Conservation (phyloP, 2,329 filamentous ascomycete genomes). For the Sporothrix humicola region DNA sequence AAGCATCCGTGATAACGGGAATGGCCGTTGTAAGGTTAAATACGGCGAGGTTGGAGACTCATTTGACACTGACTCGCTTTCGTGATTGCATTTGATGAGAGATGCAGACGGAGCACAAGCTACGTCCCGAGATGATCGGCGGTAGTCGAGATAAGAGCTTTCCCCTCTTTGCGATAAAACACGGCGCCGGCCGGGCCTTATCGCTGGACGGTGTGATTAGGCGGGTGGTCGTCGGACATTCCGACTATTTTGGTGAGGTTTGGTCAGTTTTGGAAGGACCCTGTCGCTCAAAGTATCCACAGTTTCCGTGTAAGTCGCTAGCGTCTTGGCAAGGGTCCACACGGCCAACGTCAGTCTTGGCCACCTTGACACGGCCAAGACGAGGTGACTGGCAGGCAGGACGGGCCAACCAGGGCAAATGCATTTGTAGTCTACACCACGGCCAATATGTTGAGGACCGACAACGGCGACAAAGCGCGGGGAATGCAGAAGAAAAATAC, state of each 20-base stretch:
- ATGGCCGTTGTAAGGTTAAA: neutral
- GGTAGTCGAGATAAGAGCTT: neutral
- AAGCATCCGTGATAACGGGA: constrained; percentile 13
- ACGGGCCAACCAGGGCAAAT: neutral
- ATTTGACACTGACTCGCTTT: no score
- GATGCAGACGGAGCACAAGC: neutral
- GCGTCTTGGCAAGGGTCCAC: neutral
- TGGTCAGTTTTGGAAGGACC: neutral
- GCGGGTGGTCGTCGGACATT: neutral
- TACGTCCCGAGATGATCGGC: constrained; percentile 7
- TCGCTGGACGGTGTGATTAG: constrained; percentile 10
- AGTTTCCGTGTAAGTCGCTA: neutral
- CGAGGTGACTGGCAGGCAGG: neutral
- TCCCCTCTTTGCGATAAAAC: no score
- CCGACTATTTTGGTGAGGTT: neutral
- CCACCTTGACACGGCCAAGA: neutral
- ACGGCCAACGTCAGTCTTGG: neutral
- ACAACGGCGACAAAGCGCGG: neutral
- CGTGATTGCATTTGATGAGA: neutral
- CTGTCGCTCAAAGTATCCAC: no score
- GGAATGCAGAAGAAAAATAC: no score
- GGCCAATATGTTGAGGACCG: neutral
- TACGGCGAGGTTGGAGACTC: neutral
- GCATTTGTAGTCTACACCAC: neutral
- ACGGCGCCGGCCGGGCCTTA: neutral